Evolutionary conservation across 164 flowering plant species (phyloP).

Genomic region (Vitis vinifera): ASM3070453v1 NC_081808.1:6191001-6191500

Average conservation of each 20-base stretch:
- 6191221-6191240: slow-evolving; percentile 22
- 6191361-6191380: no score
- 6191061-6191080: not conserved
- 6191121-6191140: slow-evolving; percentile 45
- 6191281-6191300: slow-evolving; percentile 25
- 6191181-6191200: slow-evolving; percentile 49
- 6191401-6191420: slow-evolving; percentile 21
- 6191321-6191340: not conserved
- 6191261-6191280: slow-evolving; percentile 30
- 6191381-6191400: slow-evolving; percentile 4
- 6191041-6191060: not conserved
- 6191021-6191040: not conserved
- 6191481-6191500: slow-evolving; percentile 34
- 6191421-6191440: slow-evolving; percentile 38
- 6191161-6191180: slow-evolving; percentile 49
- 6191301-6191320: slow-evolving; percentile 23
- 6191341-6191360: not conserved
- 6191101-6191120: slow-evolving; percentile 19
- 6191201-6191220: slow-evolving; percentile 39
- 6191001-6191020: not conserved
- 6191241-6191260: slow-evolving; percentile 34
- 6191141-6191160: slow-evolving; percentile 50
- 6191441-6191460: slow-evolving; percentile 32
- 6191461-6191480: slow-evolving; percentile 34
- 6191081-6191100: not conserved